Evolutionary conservation across 176 grass and related monocot species (phyloP).

Genomic region (Tuctoria greenei): DNA sequence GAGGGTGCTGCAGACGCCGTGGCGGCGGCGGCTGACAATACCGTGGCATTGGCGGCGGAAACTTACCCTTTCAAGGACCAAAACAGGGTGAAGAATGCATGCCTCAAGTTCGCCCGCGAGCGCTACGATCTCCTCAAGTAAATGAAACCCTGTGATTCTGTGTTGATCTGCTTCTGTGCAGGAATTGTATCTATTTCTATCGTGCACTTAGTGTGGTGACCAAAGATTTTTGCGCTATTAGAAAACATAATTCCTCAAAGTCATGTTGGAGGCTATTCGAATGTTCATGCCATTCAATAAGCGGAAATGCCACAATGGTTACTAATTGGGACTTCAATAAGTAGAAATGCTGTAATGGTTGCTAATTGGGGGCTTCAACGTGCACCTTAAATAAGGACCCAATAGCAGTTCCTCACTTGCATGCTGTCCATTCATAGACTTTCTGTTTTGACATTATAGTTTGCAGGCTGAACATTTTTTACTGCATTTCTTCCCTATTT

Average conservation of each 20-base stretch:
- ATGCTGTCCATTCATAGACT: background rate
- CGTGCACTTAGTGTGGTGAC: background rate
- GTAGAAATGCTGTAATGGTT: background rate
- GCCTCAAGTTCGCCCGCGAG: constrained; percentile 83
- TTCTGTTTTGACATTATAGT: background rate
- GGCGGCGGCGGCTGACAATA: background rate
- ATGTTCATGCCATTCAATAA: background rate
- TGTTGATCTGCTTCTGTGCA: background rate
- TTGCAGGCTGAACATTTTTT: background rate
- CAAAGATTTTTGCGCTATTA: background rate
- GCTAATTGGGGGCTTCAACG: background rate
- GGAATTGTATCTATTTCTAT: background rate
- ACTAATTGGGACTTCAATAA: background rate
- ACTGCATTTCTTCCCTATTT: background rate
- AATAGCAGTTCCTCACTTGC: background rate
- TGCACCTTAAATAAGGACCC: background rate
- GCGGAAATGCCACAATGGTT: background rate
- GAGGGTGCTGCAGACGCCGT: constrained; percentile 4
- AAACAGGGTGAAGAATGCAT: constrained; percentile 88
- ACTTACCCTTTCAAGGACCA: constrained; percentile 27
- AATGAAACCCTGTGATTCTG: background rate
- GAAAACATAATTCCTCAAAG: background rate
- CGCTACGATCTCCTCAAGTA: constrained; percentile 78
- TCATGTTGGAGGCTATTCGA: background rate
- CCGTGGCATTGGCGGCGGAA: background rate